Evolutionary conservation across 1,139 yeast species (phyloP), one percentile per base, ranked within the genome.

Genomic region (Lizanozyma gosingica): DNA sequence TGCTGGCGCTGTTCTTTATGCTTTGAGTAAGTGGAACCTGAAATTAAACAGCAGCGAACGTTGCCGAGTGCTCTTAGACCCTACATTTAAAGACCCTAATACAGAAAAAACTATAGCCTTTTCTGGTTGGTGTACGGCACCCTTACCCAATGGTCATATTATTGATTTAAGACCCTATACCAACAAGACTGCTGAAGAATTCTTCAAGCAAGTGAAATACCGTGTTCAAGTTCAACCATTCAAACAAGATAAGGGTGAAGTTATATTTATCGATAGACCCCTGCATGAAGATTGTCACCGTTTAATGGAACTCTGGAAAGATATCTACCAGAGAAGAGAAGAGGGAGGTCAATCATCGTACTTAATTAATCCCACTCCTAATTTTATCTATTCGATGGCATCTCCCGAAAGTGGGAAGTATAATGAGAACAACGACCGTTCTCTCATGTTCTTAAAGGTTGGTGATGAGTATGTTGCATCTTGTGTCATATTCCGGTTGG

Each of bases 401-500:
- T 50, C 48, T 34, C 44, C 51, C 14, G 29, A 22, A 22, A 22
- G 29, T 22, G 29, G 29, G 11, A 11, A 22, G 11, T 11, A 22
- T 22, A 56, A 54, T 37, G 55, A 55, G 36, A 54, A 59, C 18
- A 45, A 52, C 15, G 52, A 57, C 33, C 47, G 73, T 15, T 53
- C 67, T 4, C 47, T 67, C 18, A 47, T 68, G 33, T 68, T 65
- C 48, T 53, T 68, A 37, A 62, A 63, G 48, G 67, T 67, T 9
- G 62, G 56, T 35, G 67, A 51, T 16, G 45, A 53, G 37, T 48
- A 60, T 6, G 59, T 67, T 35, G 74, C 73, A 1, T 63, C 71
- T 2, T 68, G 72, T 43, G 67, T 67, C 3, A 52, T 67, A 18
- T 67, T 67, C 53, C 46, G 72, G 33, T 54, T 68, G 15, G 73